phyloP scores from a whole-genome alignment of 306 rosid species.

The Benincasa hispida region DNA sequence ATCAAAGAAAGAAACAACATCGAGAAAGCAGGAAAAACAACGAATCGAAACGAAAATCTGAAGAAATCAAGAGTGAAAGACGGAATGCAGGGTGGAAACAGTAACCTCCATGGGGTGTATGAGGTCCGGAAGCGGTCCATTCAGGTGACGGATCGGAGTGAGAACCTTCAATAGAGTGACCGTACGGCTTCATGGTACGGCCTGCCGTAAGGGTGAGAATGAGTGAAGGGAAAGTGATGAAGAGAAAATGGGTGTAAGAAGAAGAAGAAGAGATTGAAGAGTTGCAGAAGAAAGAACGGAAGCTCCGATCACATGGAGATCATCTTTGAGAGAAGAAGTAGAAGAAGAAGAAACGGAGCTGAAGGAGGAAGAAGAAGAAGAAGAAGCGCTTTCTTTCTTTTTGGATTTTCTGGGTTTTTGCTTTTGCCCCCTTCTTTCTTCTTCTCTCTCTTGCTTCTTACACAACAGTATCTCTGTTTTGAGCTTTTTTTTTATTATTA shows the following conservation, averaged over 20 bases:
- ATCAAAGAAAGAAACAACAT: conserved; percentile 32
- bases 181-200: conserved; percentile 92
- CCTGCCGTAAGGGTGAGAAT: conserved; percentile 7
- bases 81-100: conserved; percentile 27
- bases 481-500: conserved; percentile 19
- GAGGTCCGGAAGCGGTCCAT: conserved; percentile 46
- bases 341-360: background rate
- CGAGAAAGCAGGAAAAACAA: conserved; percentile 15
- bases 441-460: background rate
- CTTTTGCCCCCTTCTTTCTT: background rate
- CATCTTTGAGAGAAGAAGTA: conserved; percentile 15
- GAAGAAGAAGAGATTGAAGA: background rate
- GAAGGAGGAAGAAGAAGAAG: background rate
- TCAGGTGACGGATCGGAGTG: conserved; percentile 87
- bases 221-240: background rate
- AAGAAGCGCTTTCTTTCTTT: conserved; percentile 10
- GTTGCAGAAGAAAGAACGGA: conserved; percentile 22
- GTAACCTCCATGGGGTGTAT: conserved; percentile 50
- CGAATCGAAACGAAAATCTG: conserved; percentile 23
- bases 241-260: background rate
- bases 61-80: conserved; percentile 9
- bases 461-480: conserved; percentile 24
- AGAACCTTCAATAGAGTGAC: conserved; percentile 46
- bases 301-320: conserved; percentile 48
- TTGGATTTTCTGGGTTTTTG: conserved; percentile 11